These are phyloP conservation scores for Hypoxylon sp. DNA, from an alignment of 2,329 filamentous ascomycete genomes.

Conservation along the genomic window DNA sequence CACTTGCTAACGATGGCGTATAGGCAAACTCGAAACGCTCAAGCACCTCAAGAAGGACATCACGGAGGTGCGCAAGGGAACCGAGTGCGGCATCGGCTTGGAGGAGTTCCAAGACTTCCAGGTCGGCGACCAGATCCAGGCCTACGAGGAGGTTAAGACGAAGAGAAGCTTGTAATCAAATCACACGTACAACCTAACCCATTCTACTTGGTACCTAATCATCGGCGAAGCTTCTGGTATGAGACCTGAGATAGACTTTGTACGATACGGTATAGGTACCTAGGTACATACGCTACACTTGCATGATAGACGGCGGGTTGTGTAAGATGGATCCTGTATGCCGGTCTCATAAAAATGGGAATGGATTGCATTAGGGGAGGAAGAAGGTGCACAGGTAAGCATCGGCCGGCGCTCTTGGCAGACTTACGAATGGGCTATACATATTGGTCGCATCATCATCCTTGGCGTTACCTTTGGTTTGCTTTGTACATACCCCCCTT, in stretches of 20 bases:
- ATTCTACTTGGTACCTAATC: neutral
- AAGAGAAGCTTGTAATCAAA: conserved; percentile 68
- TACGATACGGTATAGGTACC: neutral
- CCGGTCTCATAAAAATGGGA: neutral
- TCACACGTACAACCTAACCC: neutral
- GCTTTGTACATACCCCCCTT: neutral
- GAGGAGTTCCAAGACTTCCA: conserved; percentile 82
- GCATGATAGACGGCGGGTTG: neutral
- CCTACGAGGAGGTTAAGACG: conserved; percentile 82
- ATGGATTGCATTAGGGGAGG: neutral
- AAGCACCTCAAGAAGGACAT: conserved; percentile 96
- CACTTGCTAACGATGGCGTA: neutral
- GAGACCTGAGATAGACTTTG: neutral
- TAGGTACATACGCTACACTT: neutral
- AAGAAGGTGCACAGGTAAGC: neutral
- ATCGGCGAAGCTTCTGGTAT: neutral
- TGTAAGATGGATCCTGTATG: neutral
- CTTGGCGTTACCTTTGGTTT: conserved; percentile 2
- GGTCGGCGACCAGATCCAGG: conserved; percentile 87
- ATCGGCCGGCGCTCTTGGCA: neutral
- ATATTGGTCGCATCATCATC: neutral
- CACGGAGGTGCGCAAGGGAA: conserved; percentile 87
- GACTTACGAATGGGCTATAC: neutral
- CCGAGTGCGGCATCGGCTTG: conserved; percentile 93
- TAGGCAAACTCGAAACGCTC: conserved; percentile 82